Conservation (phyloP, 1,139 yeast species). For the Suhomyces bokatorum region DNA sequence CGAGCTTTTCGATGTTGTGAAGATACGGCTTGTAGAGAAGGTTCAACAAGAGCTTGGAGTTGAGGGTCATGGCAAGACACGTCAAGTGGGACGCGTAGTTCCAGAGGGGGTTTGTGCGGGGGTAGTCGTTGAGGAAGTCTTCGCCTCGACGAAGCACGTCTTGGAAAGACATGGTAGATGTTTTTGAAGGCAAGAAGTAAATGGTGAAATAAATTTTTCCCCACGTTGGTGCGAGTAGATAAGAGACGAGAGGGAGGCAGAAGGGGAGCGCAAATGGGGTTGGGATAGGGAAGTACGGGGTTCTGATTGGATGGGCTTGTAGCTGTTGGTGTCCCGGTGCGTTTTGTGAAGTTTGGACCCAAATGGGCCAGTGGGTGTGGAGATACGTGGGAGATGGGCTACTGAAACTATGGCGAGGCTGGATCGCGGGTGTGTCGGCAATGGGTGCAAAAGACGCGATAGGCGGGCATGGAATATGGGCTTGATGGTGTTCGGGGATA, state of each 20-base stretch:
- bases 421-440: not conserved
- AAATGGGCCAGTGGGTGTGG: not conserved
- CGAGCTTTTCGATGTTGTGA: conserved; percentile 61
- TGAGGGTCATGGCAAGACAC: conserved; percentile 63
- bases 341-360: not conserved
- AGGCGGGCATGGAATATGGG: not conserved
- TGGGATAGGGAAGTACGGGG: not conserved
- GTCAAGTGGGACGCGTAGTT: conserved; percentile 67
- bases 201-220: not conserved
- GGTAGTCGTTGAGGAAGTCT: conserved; percentile 62
- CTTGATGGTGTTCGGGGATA: too few relatives aligned
- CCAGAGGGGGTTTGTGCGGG: conserved; percentile 64
- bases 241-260: not conserved
- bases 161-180: conserved; percentile 60
- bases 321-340: too few relatives aligned
- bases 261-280: not conserved
- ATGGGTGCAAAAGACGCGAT: not conserved
- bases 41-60: conserved; percentile 63
- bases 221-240: conserved; percentile 7
- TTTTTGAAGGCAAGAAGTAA: too few relatives aligned
- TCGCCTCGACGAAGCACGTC: conserved; percentile 76
- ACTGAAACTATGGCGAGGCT: not conserved
- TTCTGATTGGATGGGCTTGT: not conserved
- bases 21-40: conserved; percentile 64
- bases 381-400: not conserved